These are phyloP conservation scores for Cladosporium sp. DNA, from an alignment of 2,329 filamentous ascomycete genomes.

Conservation along the genomic window DNA sequence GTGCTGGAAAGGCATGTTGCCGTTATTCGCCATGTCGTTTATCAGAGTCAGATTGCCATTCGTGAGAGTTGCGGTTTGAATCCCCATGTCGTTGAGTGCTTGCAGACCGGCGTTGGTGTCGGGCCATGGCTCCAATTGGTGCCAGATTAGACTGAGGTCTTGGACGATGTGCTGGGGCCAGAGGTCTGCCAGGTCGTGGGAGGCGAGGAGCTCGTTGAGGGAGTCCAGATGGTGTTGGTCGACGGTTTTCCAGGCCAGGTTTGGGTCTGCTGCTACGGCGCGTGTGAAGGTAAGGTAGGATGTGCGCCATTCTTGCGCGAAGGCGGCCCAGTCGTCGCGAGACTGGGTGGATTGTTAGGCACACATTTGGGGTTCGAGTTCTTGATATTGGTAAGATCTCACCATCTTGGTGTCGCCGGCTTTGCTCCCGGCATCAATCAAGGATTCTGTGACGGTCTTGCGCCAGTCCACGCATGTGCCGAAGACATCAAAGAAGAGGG, in stretches of 20 bases:
- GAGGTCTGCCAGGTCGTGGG: slow-evolving; percentile 47
- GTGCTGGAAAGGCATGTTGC: slow-evolving; percentile 57
- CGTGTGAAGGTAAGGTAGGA: slow-evolving; percentile 50
- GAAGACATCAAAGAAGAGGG: slow-evolving; percentile 71
- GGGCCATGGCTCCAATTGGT: slow-evolving; percentile 65
- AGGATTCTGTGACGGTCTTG: slow-evolving; percentile 57
- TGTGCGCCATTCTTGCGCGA: slow-evolving; percentile 68
- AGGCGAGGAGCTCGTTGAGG: slow-evolving; percentile 54
- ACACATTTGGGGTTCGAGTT: not conserved
- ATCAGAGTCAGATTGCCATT: slow-evolving; percentile 71
- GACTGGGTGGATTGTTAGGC: slow-evolving; percentile 27
- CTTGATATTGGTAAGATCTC: not conserved
- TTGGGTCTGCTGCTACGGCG: slow-evolving; percentile 45
- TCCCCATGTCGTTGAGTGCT: slow-evolving; percentile 38
- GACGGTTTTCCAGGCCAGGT: slow-evolving; percentile 59
- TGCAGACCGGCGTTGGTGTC: slow-evolving; percentile 59
- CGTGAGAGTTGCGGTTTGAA: slow-evolving; percentile 63
- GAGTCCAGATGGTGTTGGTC: slow-evolving; percentile 67
- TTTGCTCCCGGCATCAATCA: slow-evolving; percentile 48
- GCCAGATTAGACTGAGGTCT: slow-evolving; percentile 61
- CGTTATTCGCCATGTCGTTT: slow-evolving; percentile 57
- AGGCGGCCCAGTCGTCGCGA: slow-evolving; percentile 55
- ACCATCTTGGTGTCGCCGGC: slow-evolving; percentile 7
- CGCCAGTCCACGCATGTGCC: slow-evolving; percentile 81
- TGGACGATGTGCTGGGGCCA: slow-evolving; percentile 46